These are phyloP conservation scores for Dichotomopilus funicola DNA, from an alignment of 2,329 filamentous ascomycete genomes.

Conservation along the genomic window DNA sequence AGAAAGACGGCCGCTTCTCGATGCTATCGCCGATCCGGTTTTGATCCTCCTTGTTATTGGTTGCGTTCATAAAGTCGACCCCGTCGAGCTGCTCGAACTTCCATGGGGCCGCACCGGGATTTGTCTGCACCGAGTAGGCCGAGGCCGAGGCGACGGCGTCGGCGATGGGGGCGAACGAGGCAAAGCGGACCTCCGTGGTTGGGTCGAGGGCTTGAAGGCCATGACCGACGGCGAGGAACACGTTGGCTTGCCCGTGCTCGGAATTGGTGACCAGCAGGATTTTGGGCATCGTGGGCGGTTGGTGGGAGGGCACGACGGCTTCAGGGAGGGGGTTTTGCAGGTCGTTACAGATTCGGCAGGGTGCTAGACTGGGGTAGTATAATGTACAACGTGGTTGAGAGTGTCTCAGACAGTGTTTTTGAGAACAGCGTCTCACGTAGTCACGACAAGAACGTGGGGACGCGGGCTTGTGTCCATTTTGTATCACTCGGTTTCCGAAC, in stretches of 20 bases:
- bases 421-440: too few relatives aligned
- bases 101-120: conserved; percentile 20
- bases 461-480: too few relatives aligned
- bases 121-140: conserved; percentile 25
- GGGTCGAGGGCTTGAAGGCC: conserved; percentile 14
- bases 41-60: background rate
- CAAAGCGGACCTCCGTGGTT: conserved; percentile 25
- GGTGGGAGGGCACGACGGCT: background rate
- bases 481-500: too few relatives aligned
- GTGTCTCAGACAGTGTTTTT: too few relatives aligned
- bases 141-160: background rate
- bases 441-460: too few relatives aligned
- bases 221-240: conserved; percentile 21
- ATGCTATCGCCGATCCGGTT: background rate
- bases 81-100: conserved; percentile 27
- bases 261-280: conserved; percentile 22
- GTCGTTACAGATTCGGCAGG: too few relatives aligned
- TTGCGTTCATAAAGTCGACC: conserved; percentile 1
- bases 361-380: too few relatives aligned
- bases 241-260: conserved; percentile 23
- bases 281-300: background rate
- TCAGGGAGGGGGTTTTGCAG: too few relatives aligned
- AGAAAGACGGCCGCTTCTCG: conserved; percentile 27
- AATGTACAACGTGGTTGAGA: too few relatives aligned
- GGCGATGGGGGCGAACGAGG: conserved; percentile 33